A percentile compares a stretch with the other conserved stretches of the same genome.
Evolutionary conservation across 192 early-diverging fungal species (phyloP).

Genomic region (Backusella tuberculispora): DNA sequence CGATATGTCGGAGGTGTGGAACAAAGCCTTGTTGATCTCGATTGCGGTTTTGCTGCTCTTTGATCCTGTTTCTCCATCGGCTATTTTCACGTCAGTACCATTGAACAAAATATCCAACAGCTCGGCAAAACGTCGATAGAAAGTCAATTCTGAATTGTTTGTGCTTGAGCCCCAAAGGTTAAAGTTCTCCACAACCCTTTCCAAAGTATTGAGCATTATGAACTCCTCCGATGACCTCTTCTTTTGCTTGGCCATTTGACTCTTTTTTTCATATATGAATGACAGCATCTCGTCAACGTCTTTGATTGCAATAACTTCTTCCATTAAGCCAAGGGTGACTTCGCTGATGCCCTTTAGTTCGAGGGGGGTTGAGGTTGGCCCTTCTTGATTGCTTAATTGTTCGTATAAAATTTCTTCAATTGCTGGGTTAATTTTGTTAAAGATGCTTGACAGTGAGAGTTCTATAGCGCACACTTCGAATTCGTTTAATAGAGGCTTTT

Average conservation of each 20-base stretch:
- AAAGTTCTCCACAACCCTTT: conserved; percentile 1
- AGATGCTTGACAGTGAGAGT: neutral
- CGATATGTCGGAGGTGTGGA: neutral
- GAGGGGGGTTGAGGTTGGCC: neutral
- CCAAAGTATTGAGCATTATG: neutral
- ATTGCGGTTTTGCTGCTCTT: conserved; percentile 1
- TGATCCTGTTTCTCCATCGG: neutral
- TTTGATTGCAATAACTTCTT: neutral
- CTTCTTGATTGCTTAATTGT: neutral
- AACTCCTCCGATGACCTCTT: no score
- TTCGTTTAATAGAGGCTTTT: neutral
- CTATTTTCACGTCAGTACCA: conserved; percentile 2
- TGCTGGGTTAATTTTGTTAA: neutral
- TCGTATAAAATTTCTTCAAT: neutral
- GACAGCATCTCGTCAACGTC: no score
- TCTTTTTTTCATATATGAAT: no score
- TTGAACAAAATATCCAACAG: conserved; percentile 4
- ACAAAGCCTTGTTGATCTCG: conserved; percentile 1
- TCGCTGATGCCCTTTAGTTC: neutral
- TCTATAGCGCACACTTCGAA: neutral
- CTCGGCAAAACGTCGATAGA: conserved; percentile 5
- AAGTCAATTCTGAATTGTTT: conserved; percentile 6
- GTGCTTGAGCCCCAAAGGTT: conserved; percentile 1
- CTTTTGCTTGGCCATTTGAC: no score
- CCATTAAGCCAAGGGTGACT: neutral